Evolutionary conservation across 768 basidiomycete genomes (phyloP).

Genomic region (Tulasnella sp.): DNA sequence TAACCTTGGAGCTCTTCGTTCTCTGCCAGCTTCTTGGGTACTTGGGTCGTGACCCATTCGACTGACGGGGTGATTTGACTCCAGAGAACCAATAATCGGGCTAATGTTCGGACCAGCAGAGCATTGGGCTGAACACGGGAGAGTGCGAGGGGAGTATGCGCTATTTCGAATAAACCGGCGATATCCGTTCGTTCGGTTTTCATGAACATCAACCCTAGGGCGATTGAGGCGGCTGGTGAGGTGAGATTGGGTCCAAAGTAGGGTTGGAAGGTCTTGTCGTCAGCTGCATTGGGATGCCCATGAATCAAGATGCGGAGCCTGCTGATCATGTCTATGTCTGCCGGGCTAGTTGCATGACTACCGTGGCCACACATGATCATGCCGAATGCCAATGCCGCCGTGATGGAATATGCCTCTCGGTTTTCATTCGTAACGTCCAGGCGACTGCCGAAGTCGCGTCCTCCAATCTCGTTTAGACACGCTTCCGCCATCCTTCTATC

Average conservation of each 20-base stretch:
- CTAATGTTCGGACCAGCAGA: slow-evolving; percentile 68
- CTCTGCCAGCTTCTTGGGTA: slow-evolving; percentile 43
- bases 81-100: slow-evolving; percentile 80
- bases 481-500: slow-evolving; percentile 90
- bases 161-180: slow-evolving; percentile 73
- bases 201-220: slow-evolving; percentile 87
- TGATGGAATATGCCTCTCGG: slow-evolving; percentile 83
- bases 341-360: slow-evolving; percentile 45
- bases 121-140: slow-evolving; percentile 84
- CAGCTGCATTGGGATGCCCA: slow-evolving; percentile 40
- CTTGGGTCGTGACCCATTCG: slow-evolving; percentile 59
- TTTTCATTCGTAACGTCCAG: slow-evolving; percentile 80
- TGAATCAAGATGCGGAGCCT: slow-evolving; percentile 66
- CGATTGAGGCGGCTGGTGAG: slow-evolving; percentile 82
- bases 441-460: slow-evolving; percentile 21
- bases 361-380: slow-evolving; percentile 95
- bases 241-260: slow-evolving; percentile 82
- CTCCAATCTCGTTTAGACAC: slow-evolving; percentile 72
- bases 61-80: slow-evolving; percentile 54
- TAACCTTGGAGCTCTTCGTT: slow-evolving; percentile 23
- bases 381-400: slow-evolving; percentile 83
- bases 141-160: slow-evolving; percentile 64
- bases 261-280: slow-evolving; percentile 27
- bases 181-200: slow-evolving; percentile 74
- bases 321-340: slow-evolving; percentile 57